Percentiles rank a stretch among this genome's conserved stretches.
Evolutionary conservation across 805 yeast genomes (phyloP).

Genomic region (Candida berthetii): DNA sequence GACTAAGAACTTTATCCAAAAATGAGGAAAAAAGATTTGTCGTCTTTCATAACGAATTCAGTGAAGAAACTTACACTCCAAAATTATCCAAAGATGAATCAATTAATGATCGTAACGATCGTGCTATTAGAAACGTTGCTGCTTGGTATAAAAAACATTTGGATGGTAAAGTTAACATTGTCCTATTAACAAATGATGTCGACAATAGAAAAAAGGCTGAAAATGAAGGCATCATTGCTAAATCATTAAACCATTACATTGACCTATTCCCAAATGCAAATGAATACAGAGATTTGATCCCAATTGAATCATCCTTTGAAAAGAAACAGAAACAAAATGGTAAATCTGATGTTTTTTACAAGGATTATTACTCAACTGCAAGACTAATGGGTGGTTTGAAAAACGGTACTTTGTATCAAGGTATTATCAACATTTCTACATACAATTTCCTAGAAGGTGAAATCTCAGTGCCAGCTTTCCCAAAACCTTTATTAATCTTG

Average conservation of each 20-base stretch:
- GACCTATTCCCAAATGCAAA: conserved; percentile 62
- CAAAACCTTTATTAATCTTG: conserved; percentile 72
- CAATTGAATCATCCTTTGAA: conserved; percentile 37
- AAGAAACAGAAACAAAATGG: conserved; percentile 11
- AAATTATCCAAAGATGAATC: conserved; percentile 57
- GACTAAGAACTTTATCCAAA: conserved; percentile 73
- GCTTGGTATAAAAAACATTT: conserved; percentile 72
- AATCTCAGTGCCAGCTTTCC: conserved; percentile 62
- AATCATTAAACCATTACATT: conserved; percentile 64
- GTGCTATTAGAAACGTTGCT: conserved; percentile 77
- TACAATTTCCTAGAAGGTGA: conserved; percentile 89
- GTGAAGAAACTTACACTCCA: conserved; percentile 57
- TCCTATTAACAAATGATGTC: conserved; percentile 74
- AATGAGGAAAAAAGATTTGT: conserved; percentile 75
- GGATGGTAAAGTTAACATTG: conserved; percentile 33
- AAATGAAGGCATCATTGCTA: conserved; percentile 45
- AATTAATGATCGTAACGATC: conserved; percentile 85
- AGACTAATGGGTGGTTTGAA: conserved; percentile 87
- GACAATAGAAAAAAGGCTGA: conserved; percentile 54
- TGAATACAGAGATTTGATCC: conserved; percentile 75
- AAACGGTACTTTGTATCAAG: conserved; percentile 84
- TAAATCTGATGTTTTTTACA: conserved; percentile 49
- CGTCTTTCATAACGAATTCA: conserved; percentile 91
- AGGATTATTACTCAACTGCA: conserved; percentile 74
- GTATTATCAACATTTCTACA: conserved; percentile 70